phyloP scores from a whole-genome alignment of 2,329 filamentous ascomycete species.

The Chrysosporium queenslandicum region DNA sequence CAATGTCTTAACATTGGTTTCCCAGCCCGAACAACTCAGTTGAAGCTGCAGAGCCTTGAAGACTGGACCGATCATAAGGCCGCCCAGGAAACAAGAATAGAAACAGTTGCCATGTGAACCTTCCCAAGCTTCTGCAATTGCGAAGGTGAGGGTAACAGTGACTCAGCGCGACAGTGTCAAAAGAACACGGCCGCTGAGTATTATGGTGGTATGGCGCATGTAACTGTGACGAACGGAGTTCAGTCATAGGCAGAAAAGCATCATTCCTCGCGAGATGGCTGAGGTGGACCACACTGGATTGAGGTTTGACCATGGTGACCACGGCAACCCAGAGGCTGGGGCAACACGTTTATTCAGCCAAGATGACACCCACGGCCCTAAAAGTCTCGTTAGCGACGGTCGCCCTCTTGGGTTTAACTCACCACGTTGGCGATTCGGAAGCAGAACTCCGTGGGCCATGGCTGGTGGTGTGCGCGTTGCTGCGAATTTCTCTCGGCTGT shows the following conservation, averaged over 20 bases:
- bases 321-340: not conserved
- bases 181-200: not conserved
- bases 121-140: not conserved
- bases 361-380: not conserved
- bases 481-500: too few species aligned
- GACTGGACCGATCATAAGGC: slow-evolving; percentile 1
- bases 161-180: not conserved
- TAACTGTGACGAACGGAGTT: not conserved
- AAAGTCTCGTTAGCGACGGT: not conserved
- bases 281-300: not conserved
- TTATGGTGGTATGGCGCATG: too few species aligned
- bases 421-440: not conserved
- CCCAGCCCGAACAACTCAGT: not conserved
- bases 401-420: not conserved
- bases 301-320: not conserved
- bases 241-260: not conserved
- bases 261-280: not conserved
- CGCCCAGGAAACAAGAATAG: slow-evolving; percentile 1
- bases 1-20: slow-evolving; percentile 9
- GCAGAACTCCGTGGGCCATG: not conserved
- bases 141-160: not conserved
- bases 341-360: not conserved
- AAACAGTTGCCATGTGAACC: not conserved
- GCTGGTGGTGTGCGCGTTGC: not conserved
- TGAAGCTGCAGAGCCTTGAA: not conserved